Conservation (phyloP, 2,329 filamentous ascomycete species). For the Phialophora macrospora region DNA sequence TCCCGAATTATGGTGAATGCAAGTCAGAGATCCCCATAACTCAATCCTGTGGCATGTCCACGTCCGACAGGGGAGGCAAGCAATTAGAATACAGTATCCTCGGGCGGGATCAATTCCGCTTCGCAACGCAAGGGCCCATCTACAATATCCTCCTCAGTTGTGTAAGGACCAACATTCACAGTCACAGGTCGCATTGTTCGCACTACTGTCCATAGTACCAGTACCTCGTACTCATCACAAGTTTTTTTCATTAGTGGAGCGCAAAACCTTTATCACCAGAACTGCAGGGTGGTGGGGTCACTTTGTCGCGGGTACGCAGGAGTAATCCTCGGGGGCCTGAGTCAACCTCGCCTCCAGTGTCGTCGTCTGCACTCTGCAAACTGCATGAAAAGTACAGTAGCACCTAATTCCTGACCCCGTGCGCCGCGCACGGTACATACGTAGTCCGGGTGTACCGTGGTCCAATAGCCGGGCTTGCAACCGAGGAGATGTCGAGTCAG, state of each 20-base stretch:
- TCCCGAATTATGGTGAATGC: too few relatives aligned
- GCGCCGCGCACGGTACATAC: too few relatives aligned
- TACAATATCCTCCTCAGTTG: too few relatives aligned
- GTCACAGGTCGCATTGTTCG: too few relatives aligned
- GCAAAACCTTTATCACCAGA: neutral
- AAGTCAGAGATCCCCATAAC: too few relatives aligned
- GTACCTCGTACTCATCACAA: neutral
- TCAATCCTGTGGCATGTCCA: too few relatives aligned
- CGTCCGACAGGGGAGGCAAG: too few relatives aligned
- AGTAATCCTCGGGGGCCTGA: neutral
- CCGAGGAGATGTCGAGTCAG: slow-evolving; percentile 5
- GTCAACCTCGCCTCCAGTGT: neutral
- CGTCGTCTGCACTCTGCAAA: neutral
- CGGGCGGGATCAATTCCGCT: too few relatives aligned
- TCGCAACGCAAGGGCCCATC: too few relatives aligned
- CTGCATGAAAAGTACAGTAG: neutral
- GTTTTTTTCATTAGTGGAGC: neutral
- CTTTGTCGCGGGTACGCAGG: neutral
- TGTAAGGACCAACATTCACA: too few relatives aligned
- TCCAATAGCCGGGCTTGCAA: neutral
- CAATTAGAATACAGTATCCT: too few relatives aligned
- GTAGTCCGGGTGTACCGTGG: neutral
- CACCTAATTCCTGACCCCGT: neutral
- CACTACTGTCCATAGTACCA: too few relatives aligned
- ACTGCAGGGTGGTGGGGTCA: neutral